Evolutionary conservation across 179 eudicot genomes (phyloP), one percentile per base, ranked within the genome.

Genomic region (Beta macrorhiza): DNA sequence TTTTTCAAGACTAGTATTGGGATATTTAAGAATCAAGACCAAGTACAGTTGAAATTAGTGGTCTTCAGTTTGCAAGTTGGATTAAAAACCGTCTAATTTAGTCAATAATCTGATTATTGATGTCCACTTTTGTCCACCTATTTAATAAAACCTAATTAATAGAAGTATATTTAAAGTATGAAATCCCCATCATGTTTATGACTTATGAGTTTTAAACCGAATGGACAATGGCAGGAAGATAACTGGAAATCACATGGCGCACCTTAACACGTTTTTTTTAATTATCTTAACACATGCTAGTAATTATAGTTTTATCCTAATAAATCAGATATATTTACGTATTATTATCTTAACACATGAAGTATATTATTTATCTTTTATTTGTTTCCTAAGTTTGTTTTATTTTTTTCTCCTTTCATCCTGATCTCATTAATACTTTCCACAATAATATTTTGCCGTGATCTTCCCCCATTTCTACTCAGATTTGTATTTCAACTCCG

Each of bases 401-500:
- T 32, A 3, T 67, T 11, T 67, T 7, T 70, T 70, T 42, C 69
- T 25, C 9, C 4, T n/a, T 52, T 11, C 17, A n/a, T 56, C 51
- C 14, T 74, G 78, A 55, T 42, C 32, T 58, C 55, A 61, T 58
- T 17, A 76, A 58, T 59, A 16, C 42, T 37, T 10, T 19, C 55
- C n/a, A 45, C 17, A 76, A 55, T 16, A 75, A 58, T 75, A 56
- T 12, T 77, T 67, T 47, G 71, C 42, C 16, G 64, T 75, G 51
- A 58, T 42, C 61, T 64, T 47, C 29, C 14, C 22, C 56, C 7
- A 45, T 37, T 12, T 15, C 0, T 13, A 10, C 75, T 76, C 49
- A 69, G 65, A 79, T 70, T 79, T 57, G 25, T 56, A 44, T 57
- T 79, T 10, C 55, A 44, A 79, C 16, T 78, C 53, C 55, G 0